Evolutionary conservation across 768 basidiomycete genomes (phyloP).

Genomic region (Boletus vermiculosoides): DNA sequence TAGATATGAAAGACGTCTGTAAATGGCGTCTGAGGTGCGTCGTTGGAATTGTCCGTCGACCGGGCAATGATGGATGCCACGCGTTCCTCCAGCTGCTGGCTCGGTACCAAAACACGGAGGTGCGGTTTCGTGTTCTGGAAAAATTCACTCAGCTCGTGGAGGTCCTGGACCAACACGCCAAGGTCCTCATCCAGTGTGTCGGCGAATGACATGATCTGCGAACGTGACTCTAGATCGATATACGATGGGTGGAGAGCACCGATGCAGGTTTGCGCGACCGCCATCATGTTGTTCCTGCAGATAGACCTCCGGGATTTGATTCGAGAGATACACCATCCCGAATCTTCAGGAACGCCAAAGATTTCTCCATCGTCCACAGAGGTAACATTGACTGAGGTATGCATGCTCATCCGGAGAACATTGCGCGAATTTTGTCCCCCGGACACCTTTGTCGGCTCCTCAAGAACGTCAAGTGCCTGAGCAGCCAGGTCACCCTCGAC

Average conservation of each 20-base stretch:
- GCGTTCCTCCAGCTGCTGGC: slow-evolving; percentile 66
- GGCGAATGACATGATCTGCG: slow-evolving; percentile 33
- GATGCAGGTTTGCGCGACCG: slow-evolving; percentile 83
- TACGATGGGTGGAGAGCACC: slow-evolving; percentile 66
- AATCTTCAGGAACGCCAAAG: slow-evolving; percentile 78
- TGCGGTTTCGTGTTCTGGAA: slow-evolving; percentile 51
- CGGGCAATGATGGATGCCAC: slow-evolving; percentile 83
- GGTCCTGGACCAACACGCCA: slow-evolving; percentile 73
- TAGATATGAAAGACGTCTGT: slow-evolving; percentile 70
- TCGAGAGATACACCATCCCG: slow-evolving; percentile 85
- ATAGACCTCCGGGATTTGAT: slow-evolving; percentile 55
- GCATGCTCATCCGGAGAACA: slow-evolving; percentile 91
- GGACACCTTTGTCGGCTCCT: slow-evolving; percentile 81
- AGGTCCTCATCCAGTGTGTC: slow-evolving; percentile 58
- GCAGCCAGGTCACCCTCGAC: slow-evolving; percentile 84
- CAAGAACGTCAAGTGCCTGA: slow-evolving; percentile 89
- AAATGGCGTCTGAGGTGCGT: slow-evolving; percentile 77
- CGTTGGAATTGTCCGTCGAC: slow-evolving; percentile 54
- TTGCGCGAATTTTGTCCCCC: slow-evolving; percentile 77
- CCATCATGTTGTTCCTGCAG: slow-evolving; percentile 76
- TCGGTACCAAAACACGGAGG: slow-evolving; percentile 44
- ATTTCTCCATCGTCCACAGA: slow-evolving; percentile 63
- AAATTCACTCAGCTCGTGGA: slow-evolving; percentile 73
- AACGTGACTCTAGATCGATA: slow-evolving; percentile 68
- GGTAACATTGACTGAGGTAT: slow-evolving; percentile 45